Conservation (phyloP, 2,329 filamentous ascomycete species). For the Colletotrichum neosansevieriae region DNA sequence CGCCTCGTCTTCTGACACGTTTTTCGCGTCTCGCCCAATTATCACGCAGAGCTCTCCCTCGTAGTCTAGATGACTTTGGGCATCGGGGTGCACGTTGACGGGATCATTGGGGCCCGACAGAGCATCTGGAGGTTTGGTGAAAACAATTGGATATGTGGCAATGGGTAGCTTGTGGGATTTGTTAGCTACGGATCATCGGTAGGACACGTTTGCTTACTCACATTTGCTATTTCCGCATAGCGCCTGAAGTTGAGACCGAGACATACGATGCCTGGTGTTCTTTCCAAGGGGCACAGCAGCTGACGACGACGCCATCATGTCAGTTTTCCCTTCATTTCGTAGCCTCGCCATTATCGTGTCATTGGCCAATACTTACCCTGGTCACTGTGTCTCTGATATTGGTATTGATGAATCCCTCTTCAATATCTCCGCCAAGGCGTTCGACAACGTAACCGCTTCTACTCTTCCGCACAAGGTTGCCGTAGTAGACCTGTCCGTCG, state of each 20-base stretch:
- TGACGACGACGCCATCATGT: background rate
- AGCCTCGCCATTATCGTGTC: background rate
- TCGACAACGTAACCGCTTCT: conserved; percentile 22
- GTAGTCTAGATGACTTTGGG: conserved; percentile 59
- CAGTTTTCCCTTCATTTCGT: background rate
- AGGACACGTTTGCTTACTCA: background rate
- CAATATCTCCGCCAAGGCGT: background rate
- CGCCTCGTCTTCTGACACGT: conserved; percentile 60
- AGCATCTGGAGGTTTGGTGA: conserved; percentile 42
- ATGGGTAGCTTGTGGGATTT: conserved; percentile 25
- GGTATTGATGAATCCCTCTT: conserved; percentile 8
- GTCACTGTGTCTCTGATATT: conserved; percentile 7
- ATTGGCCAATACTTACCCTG: background rate
- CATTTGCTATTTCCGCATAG: conserved; percentile 45
- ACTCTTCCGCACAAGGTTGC: conserved; percentile 20
- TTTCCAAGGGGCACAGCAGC: conserved; percentile 39
- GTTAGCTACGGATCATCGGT: background rate
- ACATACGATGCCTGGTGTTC: conserved; percentile 43
- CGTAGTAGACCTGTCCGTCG: conserved; percentile 13
- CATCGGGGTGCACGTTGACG: conserved; percentile 49
- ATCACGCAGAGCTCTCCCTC: conserved; percentile 65
- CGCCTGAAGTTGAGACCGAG: conserved; percentile 46
- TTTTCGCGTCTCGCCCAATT: conserved; percentile 60
- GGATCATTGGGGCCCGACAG: conserved; percentile 36
- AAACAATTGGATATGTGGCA: conserved; percentile 39